These are phyloP conservation scores for Diaporthe amygdali DNA, from an alignment of 2,329 filamentous ascomycete genomes.

Conservation along the genomic window DNA sequence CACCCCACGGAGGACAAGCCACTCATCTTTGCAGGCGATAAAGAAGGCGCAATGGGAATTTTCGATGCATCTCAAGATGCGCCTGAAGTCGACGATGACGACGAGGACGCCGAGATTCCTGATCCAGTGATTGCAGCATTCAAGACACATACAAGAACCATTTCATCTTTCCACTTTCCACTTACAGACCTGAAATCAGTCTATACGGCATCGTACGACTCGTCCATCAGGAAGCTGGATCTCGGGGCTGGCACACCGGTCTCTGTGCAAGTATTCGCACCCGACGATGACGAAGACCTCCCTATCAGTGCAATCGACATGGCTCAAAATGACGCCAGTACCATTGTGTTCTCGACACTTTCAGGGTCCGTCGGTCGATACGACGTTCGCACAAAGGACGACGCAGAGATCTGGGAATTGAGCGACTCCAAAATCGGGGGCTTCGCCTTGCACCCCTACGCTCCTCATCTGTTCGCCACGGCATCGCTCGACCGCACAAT, in stretches of 20 bases:
- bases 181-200: conserved; percentile 75
- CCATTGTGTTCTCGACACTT: conserved; percentile 86
- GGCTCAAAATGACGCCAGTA: conserved; percentile 69
- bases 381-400: conserved; percentile 70
- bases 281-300: conserved; percentile 73
- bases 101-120: conserved; percentile 71
- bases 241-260: conserved; percentile 70
- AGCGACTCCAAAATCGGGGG: conserved; percentile 96
- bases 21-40: conserved; percentile 91
- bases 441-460: conserved; percentile 80
- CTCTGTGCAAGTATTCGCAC: conserved; percentile 82
- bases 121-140: conserved; percentile 86
- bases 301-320: conserved; percentile 88
- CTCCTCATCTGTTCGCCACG: conserved; percentile 84
- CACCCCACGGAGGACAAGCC: conserved; percentile 88
- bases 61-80: conserved; percentile 83
- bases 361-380: conserved; percentile 81
- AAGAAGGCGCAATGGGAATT: conserved; percentile 87
- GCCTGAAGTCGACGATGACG: conserved; percentile 57
- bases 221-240: conserved; percentile 86
- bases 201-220: conserved; percentile 90
- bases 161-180: conserved; percentile 82
- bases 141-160: conserved; percentile 88
- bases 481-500: conserved; percentile 88
- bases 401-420: conserved; percentile 73